phyloP scores from a whole-genome alignment of 1,284 basidiomycete species.

The Fomitopsis schrenkii region DNA sequence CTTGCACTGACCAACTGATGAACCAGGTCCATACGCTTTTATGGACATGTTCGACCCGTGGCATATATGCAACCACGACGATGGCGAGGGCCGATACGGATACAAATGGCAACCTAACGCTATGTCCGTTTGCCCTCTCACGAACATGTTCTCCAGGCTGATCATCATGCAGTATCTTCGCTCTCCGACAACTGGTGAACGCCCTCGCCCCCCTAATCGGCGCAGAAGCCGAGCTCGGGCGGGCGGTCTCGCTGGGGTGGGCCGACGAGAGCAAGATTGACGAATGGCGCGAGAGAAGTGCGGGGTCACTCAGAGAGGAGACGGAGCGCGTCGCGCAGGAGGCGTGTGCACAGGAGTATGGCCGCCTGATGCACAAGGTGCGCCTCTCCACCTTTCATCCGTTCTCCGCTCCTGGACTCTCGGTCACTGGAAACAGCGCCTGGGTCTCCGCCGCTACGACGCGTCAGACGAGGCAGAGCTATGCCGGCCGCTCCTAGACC shows the following conservation, averaged over 20 bases:
- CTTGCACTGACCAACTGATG: constrained; percentile 1
- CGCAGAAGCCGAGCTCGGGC: constrained; percentile 58
- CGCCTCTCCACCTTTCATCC: constrained; percentile 7
- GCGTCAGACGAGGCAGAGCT: constrained; percentile 57
- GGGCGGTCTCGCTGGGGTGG: constrained; percentile 61
- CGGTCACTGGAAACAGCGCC: constrained; percentile 45
- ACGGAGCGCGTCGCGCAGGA: constrained; percentile 55
- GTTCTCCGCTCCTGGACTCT: background rate
- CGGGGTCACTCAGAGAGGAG: constrained; percentile 50
- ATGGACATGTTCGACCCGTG: constrained; percentile 87
- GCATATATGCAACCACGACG: constrained; percentile 94
- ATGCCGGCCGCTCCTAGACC: constrained; percentile 58
- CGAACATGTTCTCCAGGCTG: constrained; percentile 39
- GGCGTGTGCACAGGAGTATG: constrained; percentile 58
- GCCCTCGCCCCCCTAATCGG: constrained; percentile 82
- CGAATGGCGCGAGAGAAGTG: constrained; percentile 57
- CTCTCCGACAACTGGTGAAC: constrained; percentile 70
- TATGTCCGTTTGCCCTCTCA: constrained; percentile 26
- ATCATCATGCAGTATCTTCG: constrained; percentile 65
- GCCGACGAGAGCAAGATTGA: constrained; percentile 54
- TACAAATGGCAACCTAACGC: constrained; percentile 54
- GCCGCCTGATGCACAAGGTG: constrained; percentile 64
- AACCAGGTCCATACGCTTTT: constrained; percentile 83
- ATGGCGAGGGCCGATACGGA: constrained; percentile 82
- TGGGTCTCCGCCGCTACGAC: constrained; percentile 60